Evolutionary conservation across 768 basidiomycete genomes (phyloP).

Genomic region (Amanita molliuscula): DNA sequence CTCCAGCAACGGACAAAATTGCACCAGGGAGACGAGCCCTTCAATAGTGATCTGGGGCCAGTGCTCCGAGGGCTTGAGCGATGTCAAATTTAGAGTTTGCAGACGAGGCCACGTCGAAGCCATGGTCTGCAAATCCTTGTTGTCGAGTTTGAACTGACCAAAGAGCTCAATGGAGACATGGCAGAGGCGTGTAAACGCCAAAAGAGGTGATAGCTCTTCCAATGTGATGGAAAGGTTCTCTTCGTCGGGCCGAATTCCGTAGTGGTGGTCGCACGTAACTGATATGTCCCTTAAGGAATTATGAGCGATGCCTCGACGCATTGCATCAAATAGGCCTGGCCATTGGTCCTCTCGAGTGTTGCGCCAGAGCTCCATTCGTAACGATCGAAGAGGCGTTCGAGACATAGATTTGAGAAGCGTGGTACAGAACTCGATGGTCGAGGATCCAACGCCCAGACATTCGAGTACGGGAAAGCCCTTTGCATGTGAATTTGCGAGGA

Average conservation of each 20-base stretch:
- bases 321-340: neutral
- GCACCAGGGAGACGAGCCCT: neutral
- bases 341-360: too few relatives aligned
- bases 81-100: neutral
- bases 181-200: neutral
- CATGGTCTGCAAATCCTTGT: neutral
- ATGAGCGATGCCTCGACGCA: neutral
- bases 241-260: neutral
- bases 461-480: conserved; percentile 2
- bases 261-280: neutral
- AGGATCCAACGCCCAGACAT: neutral
- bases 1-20: neutral
- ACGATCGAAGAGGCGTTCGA: neutral
- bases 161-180: neutral
- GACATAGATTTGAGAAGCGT: neutral
- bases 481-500: too few relatives aligned
- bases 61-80: neutral
- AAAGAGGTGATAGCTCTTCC: neutral
- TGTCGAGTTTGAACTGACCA: neutral
- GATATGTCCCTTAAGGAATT: neutral
- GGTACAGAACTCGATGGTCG: neutral
- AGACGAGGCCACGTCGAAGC: neutral
- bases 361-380: neutral
- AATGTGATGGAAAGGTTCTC: neutral
- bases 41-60: neutral